Evolutionary conservation across 352 stramenopile genomes (phyloP).

Genomic region (Phytophthora pisi): DNA sequence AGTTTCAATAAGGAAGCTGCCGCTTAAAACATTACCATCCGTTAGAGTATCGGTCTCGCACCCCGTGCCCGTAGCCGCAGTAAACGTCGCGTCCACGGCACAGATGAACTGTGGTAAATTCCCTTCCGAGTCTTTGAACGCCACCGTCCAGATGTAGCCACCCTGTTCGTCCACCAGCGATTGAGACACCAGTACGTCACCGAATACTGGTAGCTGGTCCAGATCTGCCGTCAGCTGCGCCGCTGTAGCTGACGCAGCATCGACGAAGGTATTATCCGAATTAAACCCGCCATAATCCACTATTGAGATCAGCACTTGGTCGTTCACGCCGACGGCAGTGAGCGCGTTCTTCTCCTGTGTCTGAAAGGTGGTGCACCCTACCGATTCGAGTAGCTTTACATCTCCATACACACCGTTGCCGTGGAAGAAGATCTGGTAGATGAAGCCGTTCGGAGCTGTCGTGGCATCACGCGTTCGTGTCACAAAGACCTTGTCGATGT

Average conservation of each 20-base stretch:
- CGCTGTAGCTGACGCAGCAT: constrained; percentile 44
- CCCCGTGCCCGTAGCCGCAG: constrained; percentile 23
- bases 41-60: constrained; percentile 72
- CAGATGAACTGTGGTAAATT: constrained; percentile 81
- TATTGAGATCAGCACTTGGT: constrained; percentile 38
- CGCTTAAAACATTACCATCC: constrained; percentile 77
- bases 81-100: constrained; percentile 53
- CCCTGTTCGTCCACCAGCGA: constrained; percentile 73
- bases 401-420: constrained; percentile 67
- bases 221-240: constrained; percentile 54
- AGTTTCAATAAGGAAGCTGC: constrained; percentile 72
- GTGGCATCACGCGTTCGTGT: constrained; percentile 29
- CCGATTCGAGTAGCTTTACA: constrained; percentile 24
- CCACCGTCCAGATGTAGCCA: constrained; percentile 78
- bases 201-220: constrained; percentile 61
- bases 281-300: constrained; percentile 61
- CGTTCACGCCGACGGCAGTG: constrained; percentile 41
- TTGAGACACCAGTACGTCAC: constrained; percentile 60
- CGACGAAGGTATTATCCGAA: constrained; percentile 55
- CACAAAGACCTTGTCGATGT: constrained; percentile 84
- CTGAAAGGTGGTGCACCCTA: constrained; percentile 55
- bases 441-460: constrained; percentile 55
- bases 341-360: constrained; percentile 72
- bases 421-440: constrained; percentile 81
- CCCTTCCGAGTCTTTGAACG: constrained; percentile 69